Percentiles rank a stretch among this genome's conserved stretches.
Evolutionary conservation across 2,329 filamentous ascomycete species (phyloP).

Genomic region (Plectosphaerella sp.): DNA sequence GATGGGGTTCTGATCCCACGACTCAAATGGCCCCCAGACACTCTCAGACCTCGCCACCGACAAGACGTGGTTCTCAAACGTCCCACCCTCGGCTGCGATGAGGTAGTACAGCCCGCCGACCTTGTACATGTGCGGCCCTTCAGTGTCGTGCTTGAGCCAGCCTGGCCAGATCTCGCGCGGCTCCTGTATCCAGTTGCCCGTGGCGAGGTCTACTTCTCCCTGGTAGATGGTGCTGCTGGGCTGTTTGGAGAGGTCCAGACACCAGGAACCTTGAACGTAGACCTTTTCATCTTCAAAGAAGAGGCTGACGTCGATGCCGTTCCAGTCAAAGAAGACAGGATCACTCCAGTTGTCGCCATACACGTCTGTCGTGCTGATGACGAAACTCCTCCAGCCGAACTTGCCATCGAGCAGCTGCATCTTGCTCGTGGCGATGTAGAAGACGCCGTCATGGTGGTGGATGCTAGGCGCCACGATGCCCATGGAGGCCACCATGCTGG

Average conservation of each 20-base stretch:
- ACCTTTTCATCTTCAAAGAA: constrained; percentile 34
- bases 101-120: constrained; percentile 31
- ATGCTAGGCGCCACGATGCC: neutral
- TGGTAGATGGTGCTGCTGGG: constrained; percentile 11
- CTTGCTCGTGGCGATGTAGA: constrained; percentile 20
- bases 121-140: constrained; percentile 30
- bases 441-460: constrained; percentile 14
- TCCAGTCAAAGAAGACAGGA: constrained; percentile 29
- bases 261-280: constrained; percentile 23
- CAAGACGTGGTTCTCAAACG: constrained; percentile 19
- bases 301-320: constrained; percentile 43
- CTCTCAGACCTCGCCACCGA: constrained; percentile 13
- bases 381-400: constrained; percentile 13
- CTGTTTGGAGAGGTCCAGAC: constrained; percentile 2
- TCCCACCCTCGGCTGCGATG: constrained; percentile 36
- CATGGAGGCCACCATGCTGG: neutral
- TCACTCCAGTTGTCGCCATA: constrained; percentile 19
- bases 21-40: constrained; percentile 20
- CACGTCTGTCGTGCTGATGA: constrained; percentile 16
- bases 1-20: constrained; percentile 34
- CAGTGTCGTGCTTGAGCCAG: constrained; percentile 17
- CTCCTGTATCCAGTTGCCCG: constrained; percentile 15
- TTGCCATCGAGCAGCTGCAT: neutral
- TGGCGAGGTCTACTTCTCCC: constrained; percentile 15
- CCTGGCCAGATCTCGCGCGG: constrained; percentile 12